Evolutionary conservation across 2,329 filamentous ascomycete species (phyloP), one percentile per base, ranked within the genome.

Genomic region (Fusarium newnesense): DNA sequence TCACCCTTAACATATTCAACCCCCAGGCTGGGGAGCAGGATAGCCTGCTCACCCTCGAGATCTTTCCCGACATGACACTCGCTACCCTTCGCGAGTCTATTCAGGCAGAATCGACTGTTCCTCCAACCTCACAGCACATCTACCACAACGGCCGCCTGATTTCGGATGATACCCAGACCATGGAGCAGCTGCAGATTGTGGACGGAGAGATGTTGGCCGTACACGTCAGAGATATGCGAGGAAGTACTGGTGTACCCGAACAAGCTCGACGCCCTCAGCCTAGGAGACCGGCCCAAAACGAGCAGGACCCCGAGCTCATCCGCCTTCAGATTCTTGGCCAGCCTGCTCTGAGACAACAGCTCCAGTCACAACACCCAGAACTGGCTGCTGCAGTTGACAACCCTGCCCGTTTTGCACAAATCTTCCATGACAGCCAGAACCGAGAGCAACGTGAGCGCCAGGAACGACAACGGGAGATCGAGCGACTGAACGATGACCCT

Each of bases 141-240:
- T 97, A 96, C 84, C 93, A 96, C 84, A 97, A 98, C 81, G 96
- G 96, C 74, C 89, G 90, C 74, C 89, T 95, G 46, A 90, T 99
- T 62, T 88, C 86, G 75, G 92, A 95, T 82, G 92, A 95, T 77
- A 83, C 88, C 66, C 93, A 95, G 81, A 97, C 95, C 7, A 89
- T 99, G 79, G 90, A 95, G 75, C 88, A 96, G 77, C 88, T 95
- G 37, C 89, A 92, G 46, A 93, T 99, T 77, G 89, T 87, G 54
- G 94, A 98, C 83, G 94, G 94, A 62, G 96, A 98, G 79, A 95
- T 99, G 93, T 86, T 99, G 73, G 94, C 93, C 36, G 89, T 98
- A 75, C 93, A 97, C 80, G 92, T 97, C 68, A 83, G 89, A 69
- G 87, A 90, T 75, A 88, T 87, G 83, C 84, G 84, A 74, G 86